A percentile compares a stretch with the other conserved stretches of the same genome.
Conservation (phyloP, 2,329 filamentous ascomycete genomes). For the Sarocladium strictum region DNA sequence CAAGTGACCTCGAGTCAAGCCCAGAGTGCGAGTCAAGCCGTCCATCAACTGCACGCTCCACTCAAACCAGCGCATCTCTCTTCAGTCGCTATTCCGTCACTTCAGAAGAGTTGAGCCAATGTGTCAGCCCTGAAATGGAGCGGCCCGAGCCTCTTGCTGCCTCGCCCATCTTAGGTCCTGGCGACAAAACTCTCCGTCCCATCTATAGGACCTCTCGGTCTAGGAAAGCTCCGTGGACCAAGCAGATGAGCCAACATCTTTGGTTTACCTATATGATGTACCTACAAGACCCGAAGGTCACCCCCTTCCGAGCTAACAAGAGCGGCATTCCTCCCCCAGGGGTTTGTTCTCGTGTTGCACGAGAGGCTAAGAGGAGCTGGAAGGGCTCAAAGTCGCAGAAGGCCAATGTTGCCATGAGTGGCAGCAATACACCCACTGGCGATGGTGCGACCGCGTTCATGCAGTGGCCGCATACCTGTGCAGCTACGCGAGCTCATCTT, state of each 20-base stretch:
- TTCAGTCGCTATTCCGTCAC: conserved; percentile 50
- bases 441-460: conserved; percentile 43
- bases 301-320: conserved; percentile 58
- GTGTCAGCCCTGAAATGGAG: conserved; percentile 42
- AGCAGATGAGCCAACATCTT: conserved; percentile 58
- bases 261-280: conserved; percentile 62
- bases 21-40: conserved; percentile 54
- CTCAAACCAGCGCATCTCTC: conserved; percentile 50
- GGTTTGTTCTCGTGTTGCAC: conserved; percentile 58
- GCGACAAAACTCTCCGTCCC: neutral
- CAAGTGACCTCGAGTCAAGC: conserved; percentile 53
- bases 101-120: conserved; percentile 49
- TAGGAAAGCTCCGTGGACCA: conserved; percentile 56
- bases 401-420: conserved; percentile 31
- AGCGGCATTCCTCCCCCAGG: conserved; percentile 59
- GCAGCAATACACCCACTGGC: conserved; percentile 50
- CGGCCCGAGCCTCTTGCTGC: conserved; percentile 3
- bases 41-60: conserved; percentile 54
- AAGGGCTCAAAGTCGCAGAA: conserved; percentile 47
- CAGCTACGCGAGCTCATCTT: conserved; percentile 56
- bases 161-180: neutral
- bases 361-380: conserved; percentile 61
- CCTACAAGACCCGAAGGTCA: conserved; percentile 61
- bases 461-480: conserved; percentile 59
- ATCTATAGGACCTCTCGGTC: conserved; percentile 20